Evolutionary conservation across 441 rosid species (phyloP).

Genomic region (Kokia cookei): DNA sequence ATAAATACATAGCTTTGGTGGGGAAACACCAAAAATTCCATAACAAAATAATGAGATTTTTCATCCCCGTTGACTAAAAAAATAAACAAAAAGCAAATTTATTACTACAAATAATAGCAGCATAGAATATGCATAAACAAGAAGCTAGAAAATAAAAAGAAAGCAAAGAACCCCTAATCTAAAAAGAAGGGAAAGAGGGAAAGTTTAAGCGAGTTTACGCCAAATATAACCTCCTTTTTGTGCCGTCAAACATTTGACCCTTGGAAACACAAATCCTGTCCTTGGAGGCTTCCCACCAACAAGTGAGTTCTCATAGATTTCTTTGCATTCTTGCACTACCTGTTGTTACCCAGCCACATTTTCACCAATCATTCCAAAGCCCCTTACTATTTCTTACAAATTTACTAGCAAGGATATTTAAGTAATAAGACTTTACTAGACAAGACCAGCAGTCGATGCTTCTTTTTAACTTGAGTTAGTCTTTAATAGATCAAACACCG

Average conservation of each 20-base stretch:
- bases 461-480: background rate
- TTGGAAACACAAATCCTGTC: constrained; percentile 82
- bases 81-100: background rate
- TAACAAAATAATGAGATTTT: background rate
- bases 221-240: constrained; percentile 61
- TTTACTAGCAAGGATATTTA: background rate
- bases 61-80: background rate
- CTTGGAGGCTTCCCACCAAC: constrained; percentile 80
- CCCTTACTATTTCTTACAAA: background rate
- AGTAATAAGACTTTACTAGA: background rate
- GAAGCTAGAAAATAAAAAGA: background rate
- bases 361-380: no score
- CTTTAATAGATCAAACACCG: background rate
- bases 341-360: constrained; percentile 15
- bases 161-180: background rate
- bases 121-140: background rate
- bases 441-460: background rate
- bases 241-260: constrained; percentile 67
- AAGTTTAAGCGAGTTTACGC: constrained; percentile 60
- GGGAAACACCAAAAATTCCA: background rate
- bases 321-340: constrained; percentile 98
- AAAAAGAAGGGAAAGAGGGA: background rate
- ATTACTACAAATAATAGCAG: background rate
- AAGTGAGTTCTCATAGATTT: constrained; percentile 83
- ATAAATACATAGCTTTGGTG: background rate